Conservation (phyloP, 2,329 filamentous ascomycete species). For the Paecilomyces sp. region DNA sequence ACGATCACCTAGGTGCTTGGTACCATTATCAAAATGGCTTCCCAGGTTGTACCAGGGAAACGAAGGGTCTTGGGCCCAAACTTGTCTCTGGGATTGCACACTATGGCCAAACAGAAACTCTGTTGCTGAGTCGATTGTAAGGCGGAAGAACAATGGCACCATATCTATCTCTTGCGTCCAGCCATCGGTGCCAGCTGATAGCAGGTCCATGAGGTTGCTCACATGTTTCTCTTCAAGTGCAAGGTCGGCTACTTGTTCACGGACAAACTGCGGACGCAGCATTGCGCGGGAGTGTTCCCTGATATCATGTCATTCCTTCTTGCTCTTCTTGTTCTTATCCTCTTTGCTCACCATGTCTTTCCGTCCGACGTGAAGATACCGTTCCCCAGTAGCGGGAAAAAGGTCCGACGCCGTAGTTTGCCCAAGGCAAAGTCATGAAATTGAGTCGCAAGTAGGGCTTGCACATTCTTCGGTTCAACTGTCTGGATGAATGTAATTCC, state of each 20-base stretch:
- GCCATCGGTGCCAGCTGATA: constrained; percentile 30
- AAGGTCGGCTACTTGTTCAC: neutral
- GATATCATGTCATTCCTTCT: too few relatives aligned
- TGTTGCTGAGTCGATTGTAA: constrained; percentile 61
- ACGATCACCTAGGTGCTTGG: too few relatives aligned
- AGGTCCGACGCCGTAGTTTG: constrained; percentile 1
- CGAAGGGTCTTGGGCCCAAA: too few relatives aligned
- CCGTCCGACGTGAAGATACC: neutral
- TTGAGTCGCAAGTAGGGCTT: constrained; percentile 4
- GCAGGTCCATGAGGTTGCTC: neutral
- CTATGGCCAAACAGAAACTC: constrained; percentile 61
- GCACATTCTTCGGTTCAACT: constrained; percentile 4
- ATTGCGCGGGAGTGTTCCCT: neutral
- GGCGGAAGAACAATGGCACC: constrained; percentile 56
- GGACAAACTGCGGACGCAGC: neutral
- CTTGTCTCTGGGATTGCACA: constrained; percentile 35
- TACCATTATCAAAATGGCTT: too few relatives aligned
- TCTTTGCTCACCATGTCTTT: neutral
- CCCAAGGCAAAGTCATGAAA: constrained; percentile 5
- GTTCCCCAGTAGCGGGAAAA: neutral
- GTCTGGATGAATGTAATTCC: too few relatives aligned
- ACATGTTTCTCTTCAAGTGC: neutral
- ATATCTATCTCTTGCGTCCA: constrained; percentile 46
- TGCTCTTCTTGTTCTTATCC: neutral
- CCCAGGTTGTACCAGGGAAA: too few relatives aligned